Conservation (phyloP, 495 filamentous ascomycete species). For the Penicillium pulvis region DNA sequence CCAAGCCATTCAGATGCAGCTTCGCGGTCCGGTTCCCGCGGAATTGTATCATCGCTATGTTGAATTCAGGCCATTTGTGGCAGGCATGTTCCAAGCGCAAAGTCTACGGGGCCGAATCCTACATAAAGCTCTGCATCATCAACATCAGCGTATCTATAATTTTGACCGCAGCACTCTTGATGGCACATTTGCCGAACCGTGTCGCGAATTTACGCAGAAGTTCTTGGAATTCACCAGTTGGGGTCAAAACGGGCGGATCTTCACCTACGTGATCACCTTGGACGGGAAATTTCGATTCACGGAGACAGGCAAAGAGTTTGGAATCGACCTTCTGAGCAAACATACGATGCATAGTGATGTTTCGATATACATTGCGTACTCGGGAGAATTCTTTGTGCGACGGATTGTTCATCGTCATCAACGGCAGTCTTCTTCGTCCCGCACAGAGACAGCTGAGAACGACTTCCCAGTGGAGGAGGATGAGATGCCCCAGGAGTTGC, state of each 20-base stretch:
- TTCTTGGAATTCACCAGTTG: constrained; percentile 87
- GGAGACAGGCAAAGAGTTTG: constrained; percentile 92
- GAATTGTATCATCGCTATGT: constrained; percentile 87
- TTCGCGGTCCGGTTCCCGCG: constrained; percentile 77
- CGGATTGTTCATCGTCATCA: constrained; percentile 53
- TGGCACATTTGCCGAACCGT: constrained; percentile 60
- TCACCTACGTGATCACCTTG: constrained; percentile 89
- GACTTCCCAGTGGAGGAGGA: constrained; percentile 43
- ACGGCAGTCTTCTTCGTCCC: constrained; percentile 17
- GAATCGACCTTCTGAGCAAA: constrained; percentile 87
- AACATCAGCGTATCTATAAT: constrained; percentile 87
- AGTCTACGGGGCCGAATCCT: constrained; percentile 78
- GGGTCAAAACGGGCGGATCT: constrained; percentile 81
- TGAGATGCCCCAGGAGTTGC: constrained; percentile 40
- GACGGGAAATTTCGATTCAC: constrained; percentile 87
- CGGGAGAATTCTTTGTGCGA: constrained; percentile 90
- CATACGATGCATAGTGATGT: constrained; percentile 96
- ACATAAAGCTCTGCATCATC: constrained; percentile 83
- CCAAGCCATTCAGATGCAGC: constrained; percentile 90
- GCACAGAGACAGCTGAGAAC: background rate
- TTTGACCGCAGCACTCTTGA: constrained; percentile 73
- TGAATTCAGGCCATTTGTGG: constrained; percentile 88
- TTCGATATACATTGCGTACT: constrained; percentile 83
- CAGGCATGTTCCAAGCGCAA: constrained; percentile 77
- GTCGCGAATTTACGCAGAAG: constrained; percentile 65